phyloP scores from a whole-genome alignment of 1,284 basidiomycete genomes.

The Cutaneotrichosporon sp. region DNA sequence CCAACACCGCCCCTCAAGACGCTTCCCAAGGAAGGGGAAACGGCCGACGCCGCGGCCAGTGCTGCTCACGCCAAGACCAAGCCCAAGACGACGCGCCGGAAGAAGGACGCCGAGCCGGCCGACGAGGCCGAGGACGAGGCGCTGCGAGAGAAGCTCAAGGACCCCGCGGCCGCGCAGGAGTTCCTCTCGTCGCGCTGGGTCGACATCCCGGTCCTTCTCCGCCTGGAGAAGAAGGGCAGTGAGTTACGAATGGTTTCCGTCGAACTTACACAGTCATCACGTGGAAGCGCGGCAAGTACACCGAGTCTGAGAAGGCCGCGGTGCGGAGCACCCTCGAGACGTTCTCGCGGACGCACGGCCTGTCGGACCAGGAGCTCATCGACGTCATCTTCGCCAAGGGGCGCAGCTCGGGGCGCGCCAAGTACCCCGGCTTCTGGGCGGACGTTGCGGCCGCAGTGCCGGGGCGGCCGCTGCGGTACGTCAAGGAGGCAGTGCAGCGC shows the following conservation, averaged over 20 bases:
- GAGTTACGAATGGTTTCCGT: slow-evolving; percentile 16
- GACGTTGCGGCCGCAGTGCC: slow-evolving; percentile 40
- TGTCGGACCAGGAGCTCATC: slow-evolving; percentile 29
- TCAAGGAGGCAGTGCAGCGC: slow-evolving; percentile 40
- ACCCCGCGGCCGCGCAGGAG: slow-evolving; percentile 28
- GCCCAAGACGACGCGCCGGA: neutral
- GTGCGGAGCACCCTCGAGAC: slow-evolving; percentile 31
- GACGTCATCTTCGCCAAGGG: slow-evolving; percentile 38
- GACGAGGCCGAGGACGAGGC: slow-evolving; percentile 20
- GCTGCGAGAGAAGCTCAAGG: slow-evolving; percentile 19
- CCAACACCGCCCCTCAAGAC: neutral
- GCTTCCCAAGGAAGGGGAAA: neutral
- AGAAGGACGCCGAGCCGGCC: slow-evolving; percentile 9
- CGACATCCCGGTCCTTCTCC: slow-evolving; percentile 27
- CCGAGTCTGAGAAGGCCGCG: slow-evolving; percentile 31
- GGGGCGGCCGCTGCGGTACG: slow-evolving; percentile 45
- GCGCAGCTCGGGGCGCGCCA: slow-evolving; percentile 22
- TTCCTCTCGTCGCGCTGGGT: slow-evolving; percentile 39
- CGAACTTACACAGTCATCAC: slow-evolving; percentile 35
- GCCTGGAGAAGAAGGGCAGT: slow-evolving; percentile 42
- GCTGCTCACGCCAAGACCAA: neutral
- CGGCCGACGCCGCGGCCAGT: neutral
- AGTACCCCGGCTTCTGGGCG: slow-evolving; percentile 40
- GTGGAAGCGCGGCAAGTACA: slow-evolving; percentile 42
- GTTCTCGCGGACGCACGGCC: slow-evolving; percentile 29